Base-by-base conservation (phyloP, 192 early-diverging fungal species). In the Dissophora globulifera region DNA sequence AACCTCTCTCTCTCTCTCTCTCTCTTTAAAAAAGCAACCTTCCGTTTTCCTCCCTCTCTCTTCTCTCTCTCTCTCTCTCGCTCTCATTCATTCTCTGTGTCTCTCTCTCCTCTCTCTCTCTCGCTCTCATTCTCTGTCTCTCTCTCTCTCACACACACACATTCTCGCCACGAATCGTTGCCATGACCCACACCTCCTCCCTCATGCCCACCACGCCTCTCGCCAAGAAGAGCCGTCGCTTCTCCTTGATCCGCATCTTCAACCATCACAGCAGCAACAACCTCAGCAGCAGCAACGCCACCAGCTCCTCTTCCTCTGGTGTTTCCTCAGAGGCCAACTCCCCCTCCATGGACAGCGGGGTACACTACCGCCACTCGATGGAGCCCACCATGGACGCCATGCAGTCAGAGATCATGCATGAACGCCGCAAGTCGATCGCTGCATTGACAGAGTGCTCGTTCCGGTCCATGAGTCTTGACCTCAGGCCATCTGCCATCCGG, bases 201-300 rank as follows among this genome's bases (percentile, higher is more conserved):
- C 47, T 47, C 10, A 35, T 57, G 33, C 30, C 56, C 19, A 25
- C 47, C 22, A 41, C 45, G 2, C n/a, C 46, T 1, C 16, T 42
- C 17, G 26, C 30, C 31, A 75, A 75, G 50, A 75, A 75, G 45
- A 29, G 13, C 33, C 55, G 71, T 16, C 71, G 71, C 57, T 75
- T 75, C 57, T 75, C 71, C 43, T 41, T 75, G 38, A 48, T 75
- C 19, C 71, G 71, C 26, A 46, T 75, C 61, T 75, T 75, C 60
- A 58, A 40, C 50, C 58, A 41, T 43, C 51, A 25, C 26, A 51
- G n/a, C 50, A 52, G 4, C 47, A 61, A 50, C 32, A 43, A 30
- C 32, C 22, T 33, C 22, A 50, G 35, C 35, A 38, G 27, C 50
- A 62, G 23, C 33, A 62, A 23, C 48, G 32, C 7, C 43, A 59